phyloP scores from a whole-genome alignment of 2,329 filamentous ascomycete genomes.

The Trichophyton simii region DNA sequence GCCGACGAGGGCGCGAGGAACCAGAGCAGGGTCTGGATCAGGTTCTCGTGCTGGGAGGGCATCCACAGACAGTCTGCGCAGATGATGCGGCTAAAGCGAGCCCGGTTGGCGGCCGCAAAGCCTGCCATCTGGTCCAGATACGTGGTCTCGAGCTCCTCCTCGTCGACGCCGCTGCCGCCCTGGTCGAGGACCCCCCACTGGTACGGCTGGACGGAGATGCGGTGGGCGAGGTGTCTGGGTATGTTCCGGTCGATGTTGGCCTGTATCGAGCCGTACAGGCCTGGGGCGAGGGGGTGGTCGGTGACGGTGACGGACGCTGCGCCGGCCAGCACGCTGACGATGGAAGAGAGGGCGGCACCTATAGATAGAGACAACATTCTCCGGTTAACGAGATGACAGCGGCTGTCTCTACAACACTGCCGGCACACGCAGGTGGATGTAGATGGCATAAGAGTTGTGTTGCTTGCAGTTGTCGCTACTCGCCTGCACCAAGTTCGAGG shows the following conservation, averaged over 20 bases:
- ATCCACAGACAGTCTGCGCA: constrained; percentile 53
- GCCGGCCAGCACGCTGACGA: constrained; percentile 26
- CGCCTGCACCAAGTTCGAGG: constrained; percentile 50
- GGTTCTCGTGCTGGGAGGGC: constrained; percentile 43
- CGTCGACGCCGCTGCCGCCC: background rate
- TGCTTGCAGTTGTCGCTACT: constrained; percentile 15
- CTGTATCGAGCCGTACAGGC: constrained; percentile 31
- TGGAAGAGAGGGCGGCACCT: constrained; percentile 33
- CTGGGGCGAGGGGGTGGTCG: constrained; percentile 37
- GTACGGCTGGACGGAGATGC: constrained; percentile 38
- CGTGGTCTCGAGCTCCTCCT: background rate
- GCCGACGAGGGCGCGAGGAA: constrained; percentile 34
- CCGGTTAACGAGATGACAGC: too few species aligned
- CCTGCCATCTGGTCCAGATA: constrained; percentile 5
- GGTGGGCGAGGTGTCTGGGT: constrained; percentile 14
- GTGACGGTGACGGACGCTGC: constrained; percentile 36
- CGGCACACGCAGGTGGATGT: too few species aligned
- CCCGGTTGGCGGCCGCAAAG: constrained; percentile 29
- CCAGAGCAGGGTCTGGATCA: constrained; percentile 43
- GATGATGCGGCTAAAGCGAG: constrained; percentile 42
- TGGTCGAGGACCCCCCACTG: constrained; percentile 39
- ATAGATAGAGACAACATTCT: background rate
- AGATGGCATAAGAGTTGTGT: too few species aligned
- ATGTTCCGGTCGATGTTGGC: constrained; percentile 39
- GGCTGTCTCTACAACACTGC: too few species aligned